Base-by-base conservation (phyloP, 306 rosid genomes). In the Trifolium repens region DNA sequence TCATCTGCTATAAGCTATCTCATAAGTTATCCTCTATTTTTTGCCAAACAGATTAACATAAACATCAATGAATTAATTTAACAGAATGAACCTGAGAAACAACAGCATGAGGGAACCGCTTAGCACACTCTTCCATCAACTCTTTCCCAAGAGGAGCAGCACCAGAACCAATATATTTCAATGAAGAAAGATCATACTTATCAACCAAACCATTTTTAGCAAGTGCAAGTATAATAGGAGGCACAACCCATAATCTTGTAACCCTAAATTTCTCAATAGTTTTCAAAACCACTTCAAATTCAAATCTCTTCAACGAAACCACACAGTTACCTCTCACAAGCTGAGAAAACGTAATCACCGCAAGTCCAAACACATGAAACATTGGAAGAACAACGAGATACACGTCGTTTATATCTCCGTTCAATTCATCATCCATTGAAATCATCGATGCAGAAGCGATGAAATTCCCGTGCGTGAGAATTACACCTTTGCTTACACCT, bases 71-170 rank as follows among this genome's bases (percentile, higher is more conserved):
- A 47, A 1, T 14, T 52, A 16, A 52, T 14, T 14, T 52, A 17
- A 53, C 2, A 17, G 27, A 30, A 32, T 13, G 22, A 10, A 61
- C 98, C 98, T 94, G 98, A 49, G 2, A 1, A 80, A 94, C 81
- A 11, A 8, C 17, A 57, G 84, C 83, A 4, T 81, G 72, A 26
- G 98, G 96, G 59, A 91, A 55, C 2, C 87, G 81, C 68, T 67
- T 85, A 2, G 86, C 80, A 54, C 97, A 89, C 65, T 89, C 98
- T 68, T 76, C 85, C 96, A 91, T 91, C 81, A 94, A 80, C 2
- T 91, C 97, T 80, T 82, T 94, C 53, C 96, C 98, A 65, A 94
- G 79, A 78, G 98, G 98, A 16, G 97, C 98, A 57, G 98, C 98
- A 27, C 98, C 98, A 2, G 97, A 94, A 46, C 91, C 91, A 49